Percentiles rank a stretch among this genome's conserved stretches.
These are phyloP conservation scores for Cylindricascospora bacillispora DNA, from an alignment of 1,139 yeast species.

Conservation along the genomic window DNA sequence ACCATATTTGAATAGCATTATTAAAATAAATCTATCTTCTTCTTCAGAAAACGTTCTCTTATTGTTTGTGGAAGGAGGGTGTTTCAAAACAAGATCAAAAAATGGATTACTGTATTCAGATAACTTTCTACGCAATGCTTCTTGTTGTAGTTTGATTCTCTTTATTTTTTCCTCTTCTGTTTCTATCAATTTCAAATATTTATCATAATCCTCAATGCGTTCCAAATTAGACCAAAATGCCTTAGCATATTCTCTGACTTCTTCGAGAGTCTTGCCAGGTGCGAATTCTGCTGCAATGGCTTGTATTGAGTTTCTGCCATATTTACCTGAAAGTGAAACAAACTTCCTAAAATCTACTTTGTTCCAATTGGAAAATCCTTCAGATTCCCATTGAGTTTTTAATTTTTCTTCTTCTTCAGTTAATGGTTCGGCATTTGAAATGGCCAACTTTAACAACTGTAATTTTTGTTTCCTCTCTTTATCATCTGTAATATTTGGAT, in stretches of 20 bases:
- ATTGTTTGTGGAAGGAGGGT: constrained; percentile 48
- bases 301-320: constrained; percentile 53
- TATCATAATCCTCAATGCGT: constrained; percentile 62
- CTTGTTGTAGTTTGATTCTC: constrained; percentile 48
- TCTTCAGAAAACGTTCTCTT: constrained; percentile 56
- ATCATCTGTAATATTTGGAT: constrained; percentile 28
- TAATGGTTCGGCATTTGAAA: constrained; percentile 50
- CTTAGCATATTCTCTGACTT: constrained; percentile 51
- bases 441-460: constrained; percentile 45
- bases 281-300: constrained; percentile 54
- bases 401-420: constrained; percentile 53
- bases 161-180: constrained; percentile 62
- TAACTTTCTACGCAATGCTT: constrained; percentile 51
- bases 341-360: constrained; percentile 62
- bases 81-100: constrained; percentile 47
- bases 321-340: constrained; percentile 45
- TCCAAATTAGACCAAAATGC: constrained; percentile 55
- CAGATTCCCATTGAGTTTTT: constrained; percentile 40
- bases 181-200: constrained; percentile 53
- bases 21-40: constrained; percentile 58
- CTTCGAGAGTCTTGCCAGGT: constrained; percentile 46
- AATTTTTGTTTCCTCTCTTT: constrained; percentile 34
- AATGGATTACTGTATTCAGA: constrained; percentile 50
- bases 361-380: constrained; percentile 59
- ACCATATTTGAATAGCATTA: constrained; percentile 55